Conservation (phyloP, 257 asterid genomes). For the Osmanthus fragrans region DNA sequence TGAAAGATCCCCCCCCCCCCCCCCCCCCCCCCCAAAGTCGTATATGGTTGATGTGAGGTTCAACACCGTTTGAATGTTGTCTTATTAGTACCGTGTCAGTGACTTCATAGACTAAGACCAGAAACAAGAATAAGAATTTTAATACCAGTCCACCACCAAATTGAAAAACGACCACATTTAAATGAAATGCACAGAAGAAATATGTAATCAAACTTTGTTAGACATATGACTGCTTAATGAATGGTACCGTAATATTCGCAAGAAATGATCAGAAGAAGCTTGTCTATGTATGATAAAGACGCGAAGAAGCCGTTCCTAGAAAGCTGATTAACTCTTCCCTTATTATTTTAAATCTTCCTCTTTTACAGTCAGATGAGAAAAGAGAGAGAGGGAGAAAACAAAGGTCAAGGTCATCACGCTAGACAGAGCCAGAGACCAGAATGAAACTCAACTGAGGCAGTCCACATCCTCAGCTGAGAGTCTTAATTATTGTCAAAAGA, state of each 20-base stretch:
- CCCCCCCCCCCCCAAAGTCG: background rate
- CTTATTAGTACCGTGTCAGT: conserved; percentile 1
- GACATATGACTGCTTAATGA: background rate
- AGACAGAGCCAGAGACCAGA: no score
- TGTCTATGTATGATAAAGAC: background rate
- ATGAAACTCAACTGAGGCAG: no score
- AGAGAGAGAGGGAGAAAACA: no score
- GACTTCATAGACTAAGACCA: background rate
- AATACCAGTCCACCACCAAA: conserved; percentile 8
- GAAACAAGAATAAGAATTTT: background rate
- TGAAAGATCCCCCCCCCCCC: background rate
- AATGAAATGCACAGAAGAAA: background rate
- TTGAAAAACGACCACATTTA: conserved; percentile 13
- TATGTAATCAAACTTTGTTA: background rate
- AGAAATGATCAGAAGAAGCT: background rate
- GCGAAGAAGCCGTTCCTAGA: background rate
- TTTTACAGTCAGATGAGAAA: no score
- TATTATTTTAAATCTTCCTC: no score
- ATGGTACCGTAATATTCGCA: background rate
- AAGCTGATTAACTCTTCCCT: no score
- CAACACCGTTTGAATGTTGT: background rate
- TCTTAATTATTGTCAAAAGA: no score
- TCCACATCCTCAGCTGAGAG: no score
- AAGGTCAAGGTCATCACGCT: no score
- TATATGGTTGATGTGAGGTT: no score